These are phyloP conservation scores for Mycena epipterygia DNA, from an alignment of 768 basidiomycete genomes.

Conservation along the genomic window DNA sequence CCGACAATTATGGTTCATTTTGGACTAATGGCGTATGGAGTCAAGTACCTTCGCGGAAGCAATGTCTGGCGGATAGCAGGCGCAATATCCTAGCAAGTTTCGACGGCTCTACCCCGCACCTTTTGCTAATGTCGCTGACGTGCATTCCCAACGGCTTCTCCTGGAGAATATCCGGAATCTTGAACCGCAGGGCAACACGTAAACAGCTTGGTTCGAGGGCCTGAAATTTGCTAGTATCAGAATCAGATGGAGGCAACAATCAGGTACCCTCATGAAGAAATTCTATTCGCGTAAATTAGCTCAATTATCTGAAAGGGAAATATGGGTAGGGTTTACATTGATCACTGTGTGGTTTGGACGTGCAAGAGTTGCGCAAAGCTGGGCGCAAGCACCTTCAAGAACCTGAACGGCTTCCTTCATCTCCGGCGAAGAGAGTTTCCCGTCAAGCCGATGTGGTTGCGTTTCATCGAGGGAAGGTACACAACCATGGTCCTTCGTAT, in stretches of 20 bases:
- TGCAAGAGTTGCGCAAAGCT: constrained; percentile 41
- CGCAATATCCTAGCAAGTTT: constrained; percentile 47
- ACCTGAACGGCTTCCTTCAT: constrained; percentile 42
- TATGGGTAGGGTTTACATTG: constrained; percentile 33
- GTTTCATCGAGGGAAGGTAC: constrained; percentile 41
- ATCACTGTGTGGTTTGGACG: constrained; percentile 41
- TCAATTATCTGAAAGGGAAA: neutral
- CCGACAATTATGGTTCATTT: neutral
- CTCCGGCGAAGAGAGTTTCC: constrained; percentile 26
- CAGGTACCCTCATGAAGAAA: constrained; percentile 20
- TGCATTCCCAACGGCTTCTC: constrained; percentile 43
- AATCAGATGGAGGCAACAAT: neutral
- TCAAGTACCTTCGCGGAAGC: constrained; percentile 44
- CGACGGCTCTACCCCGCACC: constrained; percentile 36
- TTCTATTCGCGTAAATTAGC: constrained; percentile 6
- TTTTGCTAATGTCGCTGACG: constrained; percentile 36
- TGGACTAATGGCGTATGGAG: neutral
- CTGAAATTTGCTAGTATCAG: neutral
- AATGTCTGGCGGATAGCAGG: constrained; percentile 42
- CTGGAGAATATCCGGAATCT: constrained; percentile 43
- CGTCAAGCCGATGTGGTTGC: constrained; percentile 40
- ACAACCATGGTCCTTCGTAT: constrained; percentile 8
- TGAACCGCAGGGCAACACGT: constrained; percentile 27
- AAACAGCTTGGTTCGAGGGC: constrained; percentile 32
- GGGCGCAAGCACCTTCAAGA: constrained; percentile 46